Conservation (phyloP, 106 monocot genomes). For the Dendrobium officinale region DNA sequence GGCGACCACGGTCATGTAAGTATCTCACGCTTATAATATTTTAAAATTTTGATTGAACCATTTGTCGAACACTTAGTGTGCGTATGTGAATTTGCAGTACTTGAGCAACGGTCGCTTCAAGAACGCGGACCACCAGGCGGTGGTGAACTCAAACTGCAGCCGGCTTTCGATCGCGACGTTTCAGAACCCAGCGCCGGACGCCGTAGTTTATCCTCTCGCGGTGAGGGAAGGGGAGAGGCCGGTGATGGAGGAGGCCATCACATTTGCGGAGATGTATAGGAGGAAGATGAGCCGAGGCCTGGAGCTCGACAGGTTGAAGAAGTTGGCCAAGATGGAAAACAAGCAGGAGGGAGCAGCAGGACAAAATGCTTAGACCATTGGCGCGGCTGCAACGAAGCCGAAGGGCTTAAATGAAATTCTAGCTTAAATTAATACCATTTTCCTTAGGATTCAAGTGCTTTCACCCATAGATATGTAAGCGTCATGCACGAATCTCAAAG, state of each 20-base stretch:
- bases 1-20: conserved; percentile 90
- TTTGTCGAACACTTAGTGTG: not conserved
- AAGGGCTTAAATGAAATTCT: not conserved
- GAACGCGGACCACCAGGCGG: conserved; percentile 94
- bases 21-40: not conserved
- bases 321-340: conserved; percentile 36
- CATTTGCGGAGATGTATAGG: conserved; percentile 78
- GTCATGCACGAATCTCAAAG: too few relatives aligned
- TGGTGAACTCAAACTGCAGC: conserved; percentile 79
- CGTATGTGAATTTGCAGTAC: conserved; percentile 29
- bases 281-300: conserved; percentile 79
- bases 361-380: not conserved
- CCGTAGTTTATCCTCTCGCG: conserved; percentile 68
- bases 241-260: conserved; percentile 73
- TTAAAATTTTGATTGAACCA: not conserved
- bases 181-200: conserved; percentile 86
- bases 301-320: conserved; percentile 81
- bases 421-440: not conserved
- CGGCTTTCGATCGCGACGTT: conserved; percentile 86
- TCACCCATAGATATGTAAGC: too few relatives aligned
- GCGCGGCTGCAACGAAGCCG: not conserved
- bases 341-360: not conserved
- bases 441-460: too few relatives aligned
- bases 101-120: conserved; percentile 92
- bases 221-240: conserved; percentile 72